Base-by-base conservation (phyloP, 1,139 yeast species). In the Lodderomyces metapsilosis region DNA sequence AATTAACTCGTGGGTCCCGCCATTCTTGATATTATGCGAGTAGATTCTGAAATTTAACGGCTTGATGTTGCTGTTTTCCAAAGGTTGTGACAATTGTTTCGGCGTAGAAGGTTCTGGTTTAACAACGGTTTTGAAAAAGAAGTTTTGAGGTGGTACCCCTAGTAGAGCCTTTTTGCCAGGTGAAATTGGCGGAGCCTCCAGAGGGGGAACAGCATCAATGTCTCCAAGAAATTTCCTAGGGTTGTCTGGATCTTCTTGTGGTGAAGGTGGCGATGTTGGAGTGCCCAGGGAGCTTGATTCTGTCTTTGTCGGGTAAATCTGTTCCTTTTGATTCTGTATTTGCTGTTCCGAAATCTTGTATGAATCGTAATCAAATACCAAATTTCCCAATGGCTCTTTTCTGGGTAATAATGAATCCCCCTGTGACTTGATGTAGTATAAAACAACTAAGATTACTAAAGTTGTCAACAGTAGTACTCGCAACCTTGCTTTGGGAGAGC, bases 11-110 rank as follows among this genome's bases (percentile, higher is more conserved):
- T 49, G 54, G 41, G 58, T 60, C 11, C 62, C 68, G 3, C 69
- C 71, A 45, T 66, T 67, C 42, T 64, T 66, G 37, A 68, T 58
- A 48, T 68, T 68, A 44, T 68, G 74, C 5, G 71, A 62, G 47
- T 68, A 68, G 16, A 68, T 56, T 25, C 73, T 55, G 48, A 68
- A 64, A 13, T 42, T 44, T 4, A 66, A 38, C 1, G 59, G 57
- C 5, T 48, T 42, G 11, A 56, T 47, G 7, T 37, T 20, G 5
- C 42, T 38, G n/a, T 38, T 43, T 12, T 39, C 31, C 28, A 57
- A 52, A 31, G 52, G 43, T 10, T 47, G 27, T 18, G n/a, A n/a
- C 47, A 3, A 57, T 53, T 2, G 60, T 46, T 3, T 45, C 37
- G 61, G 52, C 16, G 46, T 50, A 16, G 43, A 41, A 15, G 51